Conservation (phyloP, 192 early-diverging fungal species). For the Mortierella claussenii region DNA sequence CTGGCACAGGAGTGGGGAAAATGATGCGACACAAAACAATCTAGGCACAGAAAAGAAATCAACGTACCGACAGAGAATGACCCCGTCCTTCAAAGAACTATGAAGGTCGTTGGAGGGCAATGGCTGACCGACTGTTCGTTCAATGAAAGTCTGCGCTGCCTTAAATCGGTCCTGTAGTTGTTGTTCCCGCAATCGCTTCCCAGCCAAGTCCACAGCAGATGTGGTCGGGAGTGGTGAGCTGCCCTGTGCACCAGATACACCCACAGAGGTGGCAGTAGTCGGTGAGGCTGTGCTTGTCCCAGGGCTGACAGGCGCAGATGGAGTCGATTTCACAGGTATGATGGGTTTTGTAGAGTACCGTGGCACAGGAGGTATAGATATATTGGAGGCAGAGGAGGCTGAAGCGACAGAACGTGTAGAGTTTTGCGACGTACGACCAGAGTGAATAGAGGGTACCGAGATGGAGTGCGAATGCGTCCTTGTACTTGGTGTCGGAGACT, state of each 20-base stretch:
- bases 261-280: background rate
- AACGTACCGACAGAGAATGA: constrained; percentile 77
- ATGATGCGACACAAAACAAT: constrained; percentile 5
- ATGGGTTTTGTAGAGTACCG: constrained; percentile 22
- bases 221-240: constrained; percentile 1
- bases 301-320: background rate
- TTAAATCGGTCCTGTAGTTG: constrained; percentile 69
- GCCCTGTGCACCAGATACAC: constrained; percentile 8
- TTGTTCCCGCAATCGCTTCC: constrained; percentile 63
- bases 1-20: background rate
- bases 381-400: background rate
- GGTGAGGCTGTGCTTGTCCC: background rate
- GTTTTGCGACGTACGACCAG: too few species aligned
- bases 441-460: constrained; percentile 27
- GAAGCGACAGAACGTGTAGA: too few species aligned
- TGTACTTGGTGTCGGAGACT: constrained; percentile 8
- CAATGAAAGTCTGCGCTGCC: constrained; percentile 71
- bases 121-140: constrained; percentile 64
- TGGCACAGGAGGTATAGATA: constrained; percentile 2
- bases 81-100: constrained; percentile 75
- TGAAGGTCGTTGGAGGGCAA: constrained; percentile 69
- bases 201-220: constrained; percentile 37
- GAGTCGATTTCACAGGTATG: constrained; percentile 6
- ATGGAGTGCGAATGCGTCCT: constrained; percentile 34
- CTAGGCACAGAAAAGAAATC: constrained; percentile 14